Percentiles rank a stretch among this genome's conserved stretches.
phyloP scores from a whole-genome alignment of 768 basidiomycete species.

The Psilocybe cyanescens region DNA sequence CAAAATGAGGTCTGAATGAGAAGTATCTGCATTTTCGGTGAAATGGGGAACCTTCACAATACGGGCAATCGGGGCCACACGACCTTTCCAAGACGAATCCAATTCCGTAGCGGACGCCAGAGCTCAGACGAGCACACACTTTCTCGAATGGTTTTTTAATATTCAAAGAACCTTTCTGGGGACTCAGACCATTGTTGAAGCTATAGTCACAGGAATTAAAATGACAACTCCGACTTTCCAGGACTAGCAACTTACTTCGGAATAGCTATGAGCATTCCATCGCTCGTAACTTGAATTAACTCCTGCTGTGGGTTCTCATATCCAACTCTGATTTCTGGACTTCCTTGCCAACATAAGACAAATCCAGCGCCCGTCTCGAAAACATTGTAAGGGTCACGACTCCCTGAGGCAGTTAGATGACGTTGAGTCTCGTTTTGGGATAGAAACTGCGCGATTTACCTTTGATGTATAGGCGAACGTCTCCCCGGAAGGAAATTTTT shows the following conservation, averaged over 20 bases:
- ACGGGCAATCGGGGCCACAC: slow-evolving; percentile 69
- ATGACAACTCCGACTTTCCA: background rate
- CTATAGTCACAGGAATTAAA: slow-evolving; percentile 25
- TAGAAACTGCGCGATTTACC: slow-evolving; percentile 44
- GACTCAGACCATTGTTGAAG: slow-evolving; percentile 21
- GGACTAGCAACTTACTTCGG: slow-evolving; percentile 67
- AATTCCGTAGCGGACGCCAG: slow-evolving; percentile 87
- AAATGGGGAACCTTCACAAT: slow-evolving; percentile 64
- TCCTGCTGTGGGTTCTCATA: slow-evolving; percentile 74
- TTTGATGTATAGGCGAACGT: slow-evolving; percentile 85
- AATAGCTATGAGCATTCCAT: slow-evolving; percentile 80
- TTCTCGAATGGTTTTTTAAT: slow-evolving; percentile 53
- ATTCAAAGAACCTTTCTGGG: slow-evolving; percentile 13
- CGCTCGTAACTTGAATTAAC: slow-evolving; percentile 80
- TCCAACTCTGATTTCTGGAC: slow-evolving; percentile 71
- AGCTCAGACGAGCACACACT: slow-evolving; percentile 80
- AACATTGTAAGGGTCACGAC: slow-evolving; percentile 78
- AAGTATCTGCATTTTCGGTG: slow-evolving; percentile 82
- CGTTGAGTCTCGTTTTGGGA: background rate
- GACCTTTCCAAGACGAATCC: slow-evolving; percentile 83
- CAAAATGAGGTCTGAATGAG: slow-evolving; percentile 80
- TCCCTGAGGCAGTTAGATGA: slow-evolving; percentile 50
- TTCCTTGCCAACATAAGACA: slow-evolving; percentile 81
- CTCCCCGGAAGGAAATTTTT: slow-evolving; percentile 65
- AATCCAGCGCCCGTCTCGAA: slow-evolving; percentile 82